phyloP scores from a whole-genome alignment of 176 grass and related monocot species.

The Zea mays region DNA sequence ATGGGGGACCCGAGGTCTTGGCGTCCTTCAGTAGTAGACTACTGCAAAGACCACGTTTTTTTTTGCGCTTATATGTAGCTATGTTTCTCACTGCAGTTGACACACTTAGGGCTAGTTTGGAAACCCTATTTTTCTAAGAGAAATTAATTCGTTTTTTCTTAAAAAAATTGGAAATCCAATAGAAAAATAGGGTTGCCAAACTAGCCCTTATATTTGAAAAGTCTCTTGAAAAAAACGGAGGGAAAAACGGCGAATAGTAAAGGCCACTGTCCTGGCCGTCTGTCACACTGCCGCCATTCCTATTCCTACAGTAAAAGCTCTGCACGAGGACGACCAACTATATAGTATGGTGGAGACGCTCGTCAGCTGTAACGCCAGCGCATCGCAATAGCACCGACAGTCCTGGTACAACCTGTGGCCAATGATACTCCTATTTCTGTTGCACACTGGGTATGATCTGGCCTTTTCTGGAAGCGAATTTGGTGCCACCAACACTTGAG shows the following conservation, averaged over 20 bases:
- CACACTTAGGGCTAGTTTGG: no score
- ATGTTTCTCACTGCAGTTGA: conserved; percentile 3
- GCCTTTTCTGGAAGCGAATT: conserved; percentile 32
- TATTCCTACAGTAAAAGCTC: no score
- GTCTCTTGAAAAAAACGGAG: not conserved
- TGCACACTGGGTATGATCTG: conserved; percentile 38
- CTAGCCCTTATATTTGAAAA: conserved; percentile 7
- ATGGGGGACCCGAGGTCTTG: not conserved
- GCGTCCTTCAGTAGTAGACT: conserved; percentile 1
- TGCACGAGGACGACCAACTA: no score
- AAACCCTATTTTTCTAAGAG: no score
- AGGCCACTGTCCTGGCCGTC: not conserved
- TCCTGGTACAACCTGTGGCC: conserved; percentile 3
- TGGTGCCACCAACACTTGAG: not conserved
- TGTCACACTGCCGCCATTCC: no score
- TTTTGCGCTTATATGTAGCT: conserved; percentile 22
- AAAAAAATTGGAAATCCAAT: no score
- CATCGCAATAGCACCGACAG: conserved; percentile 41
- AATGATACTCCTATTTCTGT: conserved; percentile 5
- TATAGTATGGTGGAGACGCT: conserved; percentile 12
- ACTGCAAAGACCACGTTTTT: not conserved
- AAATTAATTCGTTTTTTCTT: no score
- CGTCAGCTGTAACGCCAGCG: conserved; percentile 13
- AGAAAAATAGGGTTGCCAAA: no score
- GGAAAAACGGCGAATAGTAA: not conserved